Conservation (phyloP, 2,329 filamentous ascomycete species). For the Sclerotinia trifoliorum region DNA sequence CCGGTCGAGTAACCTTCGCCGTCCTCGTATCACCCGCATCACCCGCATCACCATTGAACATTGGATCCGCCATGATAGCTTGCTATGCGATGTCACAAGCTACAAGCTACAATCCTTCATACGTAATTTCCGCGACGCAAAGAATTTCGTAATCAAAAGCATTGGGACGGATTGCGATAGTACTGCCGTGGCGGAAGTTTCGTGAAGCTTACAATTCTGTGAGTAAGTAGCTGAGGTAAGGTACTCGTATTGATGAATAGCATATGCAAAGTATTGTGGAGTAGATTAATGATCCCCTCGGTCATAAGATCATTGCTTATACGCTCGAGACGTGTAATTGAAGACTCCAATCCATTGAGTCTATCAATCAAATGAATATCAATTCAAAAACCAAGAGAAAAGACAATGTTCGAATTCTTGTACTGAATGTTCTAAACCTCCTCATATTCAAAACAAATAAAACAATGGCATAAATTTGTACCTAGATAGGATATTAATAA, state of each 20-base stretch:
- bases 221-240: not conserved
- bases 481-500: not conserved
- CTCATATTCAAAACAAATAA: not conserved
- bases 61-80: not conserved
- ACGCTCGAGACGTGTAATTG: not conserved
- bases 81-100: not conserved
- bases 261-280: constrained; percentile 2
- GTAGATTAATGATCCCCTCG: not conserved
- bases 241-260: not conserved
- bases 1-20: not conserved
- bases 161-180: not conserved
- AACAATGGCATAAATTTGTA: no score
- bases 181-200: constrained; percentile 13
- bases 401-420: not conserved
- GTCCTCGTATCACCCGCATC: not conserved
- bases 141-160: constrained; percentile 12
- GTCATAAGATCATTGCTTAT: constrained; percentile 7
- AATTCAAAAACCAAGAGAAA: not conserved
- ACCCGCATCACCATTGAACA: not conserved
- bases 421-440: not conserved
- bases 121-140: not conserved
- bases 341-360: not conserved
- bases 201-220: not conserved
- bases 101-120: not conserved
- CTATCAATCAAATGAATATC: not conserved